phyloP scores from a whole-genome alignment of 2,329 filamentous ascomycete genomes.

The Orbilia blumenaviensis region DNA sequence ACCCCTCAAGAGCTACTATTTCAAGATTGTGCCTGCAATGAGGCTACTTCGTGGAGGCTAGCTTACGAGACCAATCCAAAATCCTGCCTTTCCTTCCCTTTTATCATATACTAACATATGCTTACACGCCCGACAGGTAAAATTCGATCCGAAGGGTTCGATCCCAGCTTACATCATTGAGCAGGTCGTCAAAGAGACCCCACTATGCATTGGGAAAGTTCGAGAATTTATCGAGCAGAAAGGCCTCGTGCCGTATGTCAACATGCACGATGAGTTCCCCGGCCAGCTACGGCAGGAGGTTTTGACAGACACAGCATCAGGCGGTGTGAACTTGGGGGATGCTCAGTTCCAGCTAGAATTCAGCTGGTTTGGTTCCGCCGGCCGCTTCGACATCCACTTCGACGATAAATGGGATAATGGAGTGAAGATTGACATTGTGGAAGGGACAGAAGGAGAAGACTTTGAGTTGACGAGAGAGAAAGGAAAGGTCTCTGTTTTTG shows the following conservation, averaged over 20 bases:
- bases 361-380: constrained; percentile 43
- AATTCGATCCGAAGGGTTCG: constrained; percentile 49
- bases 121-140: constrained; percentile 8
- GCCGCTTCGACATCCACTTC: constrained; percentile 42
- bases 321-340: constrained; percentile 21
- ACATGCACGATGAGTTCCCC: constrained; percentile 41
- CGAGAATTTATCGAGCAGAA: constrained; percentile 31
- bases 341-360: constrained; percentile 21
- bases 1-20: background rate
- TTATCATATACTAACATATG: background rate
- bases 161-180: constrained; percentile 25
- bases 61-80: too few species aligned
- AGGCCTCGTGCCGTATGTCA: constrained; percentile 36
- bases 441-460: constrained; percentile 30
- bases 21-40: too few species aligned
- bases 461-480: constrained; percentile 22
- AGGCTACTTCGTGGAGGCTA: too few species aligned
- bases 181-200: constrained; percentile 34
- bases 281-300: constrained; percentile 34
- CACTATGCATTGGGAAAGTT: constrained; percentile 31
- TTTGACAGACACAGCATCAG: constrained; percentile 2
- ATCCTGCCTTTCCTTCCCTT: too few species aligned
- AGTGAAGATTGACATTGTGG: constrained; percentile 37
- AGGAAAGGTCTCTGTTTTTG: constrained; percentile 35
- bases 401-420: constrained; percentile 40